These are phyloP conservation scores for Globisporangium parvum DNA, from an alignment of 352 stramenopile species.

Conservation along the genomic window DNA sequence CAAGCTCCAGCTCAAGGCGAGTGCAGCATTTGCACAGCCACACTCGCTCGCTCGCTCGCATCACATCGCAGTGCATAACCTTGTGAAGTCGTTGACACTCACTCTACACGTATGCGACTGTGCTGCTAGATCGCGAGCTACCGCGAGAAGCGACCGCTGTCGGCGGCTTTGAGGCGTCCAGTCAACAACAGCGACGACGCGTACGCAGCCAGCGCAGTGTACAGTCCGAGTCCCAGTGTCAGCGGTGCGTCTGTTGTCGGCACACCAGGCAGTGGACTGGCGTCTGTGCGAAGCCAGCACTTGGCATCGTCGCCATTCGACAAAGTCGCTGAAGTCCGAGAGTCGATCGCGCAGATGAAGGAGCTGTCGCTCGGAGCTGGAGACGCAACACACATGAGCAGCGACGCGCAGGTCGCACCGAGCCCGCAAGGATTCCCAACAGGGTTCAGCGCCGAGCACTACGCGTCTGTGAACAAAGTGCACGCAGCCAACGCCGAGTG, in stretches of 20 bases:
- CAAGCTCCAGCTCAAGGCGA: conserved; percentile 87
- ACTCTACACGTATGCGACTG: background rate
- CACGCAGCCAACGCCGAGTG: conserved; percentile 12
- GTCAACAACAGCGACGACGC: conserved; percentile 29
- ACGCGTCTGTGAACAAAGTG: conserved; percentile 3
- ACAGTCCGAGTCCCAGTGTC: background rate
- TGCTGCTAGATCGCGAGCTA: conserved; percentile 70
- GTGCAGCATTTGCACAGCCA: background rate
- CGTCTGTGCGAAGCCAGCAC: conserved; percentile 6
- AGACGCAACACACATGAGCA: background rate
- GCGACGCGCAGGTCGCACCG: background rate
- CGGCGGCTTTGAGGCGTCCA: conserved; percentile 11
- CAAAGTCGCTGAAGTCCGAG: conserved; percentile 32
- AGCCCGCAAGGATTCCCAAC: conserved; percentile 1
- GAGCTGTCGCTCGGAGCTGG: conserved; percentile 10
- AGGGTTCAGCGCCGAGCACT: conserved; percentile 13
- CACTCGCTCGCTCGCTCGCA: too few relatives aligned
- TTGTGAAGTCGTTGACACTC: background rate
- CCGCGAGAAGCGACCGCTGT: conserved; percentile 48
- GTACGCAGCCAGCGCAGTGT: conserved; percentile 1
- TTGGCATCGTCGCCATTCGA: conserved; percentile 12
- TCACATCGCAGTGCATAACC: background rate
- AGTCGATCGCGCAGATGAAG: conserved; percentile 21
- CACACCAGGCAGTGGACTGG: background rate
- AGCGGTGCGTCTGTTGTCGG: background rate